Conservation (phyloP, 2,329 filamentous ascomycete genomes). For the Metarhizium humberi region DNA sequence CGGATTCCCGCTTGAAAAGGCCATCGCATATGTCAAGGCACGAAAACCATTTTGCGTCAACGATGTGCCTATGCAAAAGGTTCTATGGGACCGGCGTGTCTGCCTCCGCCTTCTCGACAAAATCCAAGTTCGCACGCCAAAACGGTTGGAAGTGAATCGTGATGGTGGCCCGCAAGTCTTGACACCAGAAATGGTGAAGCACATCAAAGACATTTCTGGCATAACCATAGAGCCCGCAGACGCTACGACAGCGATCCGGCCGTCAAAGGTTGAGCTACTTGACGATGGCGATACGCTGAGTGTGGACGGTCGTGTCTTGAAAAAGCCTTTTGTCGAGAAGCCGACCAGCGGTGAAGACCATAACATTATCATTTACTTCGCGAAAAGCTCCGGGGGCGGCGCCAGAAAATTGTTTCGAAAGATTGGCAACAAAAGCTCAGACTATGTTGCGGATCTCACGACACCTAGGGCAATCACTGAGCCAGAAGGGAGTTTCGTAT, state of each 20-base stretch:
- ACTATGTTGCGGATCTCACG: conserved; percentile 71
- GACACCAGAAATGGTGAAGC: conserved; percentile 68
- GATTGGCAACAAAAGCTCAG: conserved; percentile 97
- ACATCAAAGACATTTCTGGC: conserved; percentile 73
- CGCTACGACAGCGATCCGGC: conserved; percentile 51
- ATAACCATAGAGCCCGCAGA: conserved; percentile 63
- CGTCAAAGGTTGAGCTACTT: conserved; percentile 71
- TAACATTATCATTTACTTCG: conserved; percentile 97
- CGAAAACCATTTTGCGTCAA: conserved; percentile 97
- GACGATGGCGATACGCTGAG: conserved; percentile 82
- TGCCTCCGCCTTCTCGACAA: conserved; percentile 83
- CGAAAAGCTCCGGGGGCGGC: conserved; percentile 75
- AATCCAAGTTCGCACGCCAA: conserved; percentile 82
- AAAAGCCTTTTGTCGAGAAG: conserved; percentile 96
- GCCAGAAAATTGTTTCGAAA: conserved; percentile 91
- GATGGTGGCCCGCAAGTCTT: conserved; percentile 80
- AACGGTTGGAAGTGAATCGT: conserved; percentile 80
- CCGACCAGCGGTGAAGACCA: conserved; percentile 97
- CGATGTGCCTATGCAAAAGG: conserved; percentile 92
- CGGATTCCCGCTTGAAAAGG: conserved; percentile 93
- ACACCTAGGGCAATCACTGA: conserved; percentile 77
- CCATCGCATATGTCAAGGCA: conserved; percentile 87
- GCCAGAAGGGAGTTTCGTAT: conserved; percentile 76
- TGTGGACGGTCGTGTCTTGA: conserved; percentile 73
- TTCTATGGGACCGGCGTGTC: conserved; percentile 89